Evolutionary conservation across 2,329 filamentous ascomycete genomes (phyloP).

Genomic region (Venturia oleaginea): DNA sequence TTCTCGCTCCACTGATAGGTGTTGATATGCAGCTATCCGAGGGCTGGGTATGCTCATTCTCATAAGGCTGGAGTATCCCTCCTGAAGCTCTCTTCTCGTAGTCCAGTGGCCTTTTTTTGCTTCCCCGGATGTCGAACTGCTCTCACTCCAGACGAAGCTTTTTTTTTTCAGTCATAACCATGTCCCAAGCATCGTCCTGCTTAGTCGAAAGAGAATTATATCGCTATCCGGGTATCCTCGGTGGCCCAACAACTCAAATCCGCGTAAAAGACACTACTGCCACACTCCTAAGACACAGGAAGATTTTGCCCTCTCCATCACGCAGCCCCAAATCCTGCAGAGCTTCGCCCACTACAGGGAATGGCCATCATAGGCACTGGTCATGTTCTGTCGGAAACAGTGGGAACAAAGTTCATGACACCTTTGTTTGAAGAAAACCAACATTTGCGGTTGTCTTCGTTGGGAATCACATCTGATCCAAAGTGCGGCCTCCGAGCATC

Average conservation of each 20-base stretch:
- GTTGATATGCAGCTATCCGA: not conserved
- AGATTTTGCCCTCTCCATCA: too few relatives aligned
- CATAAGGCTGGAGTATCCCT: not conserved
- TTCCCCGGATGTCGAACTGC: not conserved
- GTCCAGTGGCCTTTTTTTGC: not conserved
- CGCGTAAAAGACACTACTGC: not conserved
- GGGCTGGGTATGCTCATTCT: too few relatives aligned
- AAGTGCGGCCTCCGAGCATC: not conserved
- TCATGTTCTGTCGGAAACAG: too few relatives aligned
- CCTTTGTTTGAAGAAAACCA: not conserved
- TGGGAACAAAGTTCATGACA: too few relatives aligned
- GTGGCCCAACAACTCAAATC: not conserved
- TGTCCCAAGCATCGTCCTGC: not conserved
- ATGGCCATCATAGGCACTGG: too few relatives aligned
- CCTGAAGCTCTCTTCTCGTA: not conserved
- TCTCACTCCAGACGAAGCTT: not conserved
- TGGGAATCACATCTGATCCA: not conserved
- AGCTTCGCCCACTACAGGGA: too few relatives aligned
- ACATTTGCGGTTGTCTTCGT: not conserved
- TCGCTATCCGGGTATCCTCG: not conserved
- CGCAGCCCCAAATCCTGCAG: too few relatives aligned
- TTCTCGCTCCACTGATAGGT: not conserved
- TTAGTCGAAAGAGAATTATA: not conserved
- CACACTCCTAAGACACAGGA: too few relatives aligned
- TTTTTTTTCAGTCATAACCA: not conserved